phyloP scores from a whole-genome alignment of 257 asterid genomes.

The Capsicum pubescens region DNA sequence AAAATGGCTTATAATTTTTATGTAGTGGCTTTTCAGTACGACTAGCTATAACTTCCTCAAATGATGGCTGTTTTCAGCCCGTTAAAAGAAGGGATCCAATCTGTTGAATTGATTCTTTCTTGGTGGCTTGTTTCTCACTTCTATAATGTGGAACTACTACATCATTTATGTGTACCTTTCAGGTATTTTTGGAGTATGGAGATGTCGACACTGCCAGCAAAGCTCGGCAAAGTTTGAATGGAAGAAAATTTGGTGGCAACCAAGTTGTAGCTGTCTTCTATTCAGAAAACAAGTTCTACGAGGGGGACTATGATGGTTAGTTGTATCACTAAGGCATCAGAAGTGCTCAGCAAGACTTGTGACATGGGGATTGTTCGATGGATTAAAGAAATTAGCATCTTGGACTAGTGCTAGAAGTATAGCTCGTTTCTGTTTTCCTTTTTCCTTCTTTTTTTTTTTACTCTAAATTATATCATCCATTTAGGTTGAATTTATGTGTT shows the following conservation, averaged over 20 bases:
- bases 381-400: background rate
- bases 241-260: conserved; percentile 91
- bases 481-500: conserved; percentile 8
- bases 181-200: conserved; percentile 81
- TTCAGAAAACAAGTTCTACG: conserved; percentile 75
- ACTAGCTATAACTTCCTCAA: conserved; percentile 4
- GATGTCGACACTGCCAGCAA: conserved; percentile 78
- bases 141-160: background rate
- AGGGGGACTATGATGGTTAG: conserved; percentile 81
- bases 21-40: background rate
- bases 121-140: background rate
- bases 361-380: background rate
- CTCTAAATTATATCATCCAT: conserved; percentile 4
- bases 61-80: background rate
- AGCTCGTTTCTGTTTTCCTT: background rate
- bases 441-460: background rate
- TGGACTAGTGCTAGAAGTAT: conserved; percentile 21
- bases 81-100: background rate
- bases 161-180: background rate
- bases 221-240: conserved; percentile 80
- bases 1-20: background rate
- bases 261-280: conserved; percentile 82
- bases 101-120: background rate
- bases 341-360: background rate
- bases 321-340: background rate